Base-by-base conservation (phyloP, 352 stramenopile genomes). In the Pythium periplocum region DNA sequence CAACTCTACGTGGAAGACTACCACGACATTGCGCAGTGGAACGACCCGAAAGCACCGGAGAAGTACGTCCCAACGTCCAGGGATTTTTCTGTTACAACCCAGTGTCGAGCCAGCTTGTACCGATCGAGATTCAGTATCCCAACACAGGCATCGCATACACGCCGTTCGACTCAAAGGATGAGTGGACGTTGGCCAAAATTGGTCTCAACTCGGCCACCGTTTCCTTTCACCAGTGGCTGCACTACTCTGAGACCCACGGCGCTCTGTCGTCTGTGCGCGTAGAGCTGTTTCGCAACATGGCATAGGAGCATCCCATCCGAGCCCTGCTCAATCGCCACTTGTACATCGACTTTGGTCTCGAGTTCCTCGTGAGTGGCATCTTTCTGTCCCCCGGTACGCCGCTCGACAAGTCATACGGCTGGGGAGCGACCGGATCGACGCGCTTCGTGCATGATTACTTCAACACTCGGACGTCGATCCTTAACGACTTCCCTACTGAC, bases 161-260 rank as follows among this genome's bases (percentile, higher is more conserved):
- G 42, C 69, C 69, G 6, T 71, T 70, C 42, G 67, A 82, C 42
- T 45, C 50, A 7, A 39, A 44, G 0, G 57, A 66, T 5, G 74
- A 82, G 65, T 85, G 71, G 69, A 58, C 62, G 33, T 59, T 83
- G 10, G 75, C 71, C 56, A 85, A 80, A 54, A 72, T 71, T 30
- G 69, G 59, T 9, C 60, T 81, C 12, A 72, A 85, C 33, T 54
- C 69, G 2, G 69, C 65, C 42, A 67, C 75, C 38, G 58, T 64
- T 49, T 69, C 59, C 10, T 73, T 68, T 60, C 74, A 85, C 54
- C 60, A 85, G 59, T 66, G 80, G 57, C 61, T 68, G 51, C 74
- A 85, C 65, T 72, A 78, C 39, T 61, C 55, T n/a, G 71, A 82
- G 50, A 77, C 68, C 9, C 74, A 85, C 57, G 70, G 65, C 6